phyloP scores from a whole-genome alignment of 345 rosid genomes.

The Leavenworthia alabamica region DNA sequence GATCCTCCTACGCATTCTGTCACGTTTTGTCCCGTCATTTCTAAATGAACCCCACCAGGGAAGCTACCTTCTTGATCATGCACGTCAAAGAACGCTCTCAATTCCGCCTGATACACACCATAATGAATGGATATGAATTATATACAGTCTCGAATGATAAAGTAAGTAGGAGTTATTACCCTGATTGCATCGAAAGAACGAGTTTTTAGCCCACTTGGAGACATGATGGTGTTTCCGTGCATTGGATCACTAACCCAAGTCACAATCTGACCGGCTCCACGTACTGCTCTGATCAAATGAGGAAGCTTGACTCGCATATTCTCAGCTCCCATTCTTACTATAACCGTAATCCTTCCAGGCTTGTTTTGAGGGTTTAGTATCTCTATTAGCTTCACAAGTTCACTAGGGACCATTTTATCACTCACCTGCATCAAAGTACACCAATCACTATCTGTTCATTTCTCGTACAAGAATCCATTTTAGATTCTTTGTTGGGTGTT shows the following conservation, averaged over 20 bases:
- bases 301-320: conserved; percentile 60
- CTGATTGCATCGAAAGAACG: conserved; percentile 53
- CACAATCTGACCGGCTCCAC: conserved; percentile 57
- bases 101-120: conserved; percentile 35
- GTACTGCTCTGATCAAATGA: conserved; percentile 49
- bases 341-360: conserved; percentile 53
- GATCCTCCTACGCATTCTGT: conserved; percentile 57
- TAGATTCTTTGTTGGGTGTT: background rate
- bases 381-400: conserved; percentile 50
- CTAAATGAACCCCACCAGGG: conserved; percentile 53
- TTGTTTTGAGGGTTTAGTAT: conserved; percentile 53
- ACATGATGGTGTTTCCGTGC: conserved; percentile 65
- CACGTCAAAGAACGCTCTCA: conserved; percentile 56
- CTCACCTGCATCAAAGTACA: conserved; percentile 37
- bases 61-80: conserved; percentile 59
- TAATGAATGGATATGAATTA: background rate
- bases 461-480: background rate
- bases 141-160: background rate
- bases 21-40: conserved; percentile 61
- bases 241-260: conserved; percentile 73
- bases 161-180: conserved; percentile 15
- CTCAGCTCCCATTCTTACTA: conserved; percentile 64
- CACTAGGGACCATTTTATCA: conserved; percentile 58
- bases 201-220: conserved; percentile 58
- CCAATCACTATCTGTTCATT: background rate